A percentile compares a stretch with the other conserved stretches of the same genome.
phyloP scores from a whole-genome alignment of 2,329 filamentous ascomycete species.

The Acarospora socialis region DNA sequence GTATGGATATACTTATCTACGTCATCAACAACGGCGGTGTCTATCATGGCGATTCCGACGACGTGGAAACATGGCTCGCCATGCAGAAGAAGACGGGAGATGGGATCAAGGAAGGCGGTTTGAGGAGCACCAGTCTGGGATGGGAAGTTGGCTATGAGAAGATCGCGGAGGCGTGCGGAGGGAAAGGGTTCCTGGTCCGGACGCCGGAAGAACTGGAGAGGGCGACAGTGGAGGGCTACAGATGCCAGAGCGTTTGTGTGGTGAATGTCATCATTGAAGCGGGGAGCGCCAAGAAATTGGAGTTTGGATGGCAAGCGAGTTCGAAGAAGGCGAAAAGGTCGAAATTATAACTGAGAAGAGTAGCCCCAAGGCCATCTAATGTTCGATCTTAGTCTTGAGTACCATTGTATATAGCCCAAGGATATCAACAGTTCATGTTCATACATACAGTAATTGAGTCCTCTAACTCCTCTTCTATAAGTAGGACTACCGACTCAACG shows the following conservation, averaged over 20 bases:
- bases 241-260: conserved; percentile 32
- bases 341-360: too few species aligned
- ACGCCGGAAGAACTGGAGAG: conserved; percentile 36
- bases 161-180: conserved; percentile 40
- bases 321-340: conserved; percentile 3
- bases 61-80: conserved; percentile 31
- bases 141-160: conserved; percentile 43
- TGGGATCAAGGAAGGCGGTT: conserved; percentile 17
- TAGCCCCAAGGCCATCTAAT: too few species aligned
- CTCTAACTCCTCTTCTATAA: too few species aligned
- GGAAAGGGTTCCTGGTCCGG: conserved; percentile 37
- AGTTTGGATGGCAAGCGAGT: conserved; percentile 14
- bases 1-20: conserved; percentile 41
- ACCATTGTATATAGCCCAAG: too few species aligned
- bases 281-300: conserved; percentile 29
- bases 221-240: conserved; percentile 38
- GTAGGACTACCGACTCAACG: too few species aligned
- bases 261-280: conserved; percentile 43
- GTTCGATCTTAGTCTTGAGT: too few species aligned
- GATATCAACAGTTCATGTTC: too few species aligned
- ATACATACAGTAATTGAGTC: too few species aligned
- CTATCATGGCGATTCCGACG: conserved; percentile 31
- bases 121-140: conserved; percentile 36
- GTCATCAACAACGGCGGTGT: conserved; percentile 43
- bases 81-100: conserved; percentile 19